Evolutionary conservation across 179 eudicot genomes (phyloP).

Genomic region (Monotropa hypopitys): DNA sequence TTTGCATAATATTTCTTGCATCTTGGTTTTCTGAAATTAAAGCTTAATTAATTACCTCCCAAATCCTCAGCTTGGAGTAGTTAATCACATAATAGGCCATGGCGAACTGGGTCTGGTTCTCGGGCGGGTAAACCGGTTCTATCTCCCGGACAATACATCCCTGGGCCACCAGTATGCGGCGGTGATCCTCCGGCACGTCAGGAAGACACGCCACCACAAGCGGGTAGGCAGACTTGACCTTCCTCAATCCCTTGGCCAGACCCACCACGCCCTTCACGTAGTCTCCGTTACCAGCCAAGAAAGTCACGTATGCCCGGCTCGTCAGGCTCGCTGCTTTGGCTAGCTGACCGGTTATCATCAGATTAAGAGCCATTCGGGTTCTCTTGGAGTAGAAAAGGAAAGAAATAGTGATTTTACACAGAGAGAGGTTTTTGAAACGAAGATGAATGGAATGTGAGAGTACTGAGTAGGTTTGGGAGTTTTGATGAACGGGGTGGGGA

Average conservation of each 20-base stretch:
- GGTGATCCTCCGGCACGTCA: conserved; percentile 12
- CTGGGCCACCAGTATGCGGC: neutral
- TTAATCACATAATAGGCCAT: conserved; percentile 11
- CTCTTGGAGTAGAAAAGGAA: neutral
- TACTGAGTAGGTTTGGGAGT: too few relatives aligned
- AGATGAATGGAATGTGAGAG: too few relatives aligned
- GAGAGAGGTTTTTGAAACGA: too few relatives aligned
- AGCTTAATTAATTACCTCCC: too few relatives aligned
- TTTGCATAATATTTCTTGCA: too few relatives aligned
- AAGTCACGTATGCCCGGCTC: conserved; percentile 11
- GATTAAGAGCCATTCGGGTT: too few relatives aligned
- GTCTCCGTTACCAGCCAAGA: conserved; percentile 8
- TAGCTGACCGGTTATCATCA: too few relatives aligned
- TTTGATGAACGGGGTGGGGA: too few relatives aligned
- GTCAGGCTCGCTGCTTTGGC: too few relatives aligned
- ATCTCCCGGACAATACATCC: conserved; percentile 11
- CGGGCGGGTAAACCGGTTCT: conserved; percentile 7
- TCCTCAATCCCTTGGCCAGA: conserved; percentile 6
- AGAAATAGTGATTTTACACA: too few relatives aligned
- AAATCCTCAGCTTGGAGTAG: conserved; percentile 13
- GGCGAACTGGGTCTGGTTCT: conserved; percentile 9
- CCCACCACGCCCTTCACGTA: conserved; percentile 13
- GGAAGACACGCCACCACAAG: conserved; percentile 11
- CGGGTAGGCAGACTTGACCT: conserved; percentile 3
- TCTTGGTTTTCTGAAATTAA: too few relatives aligned